Percentiles rank a stretch among this genome's conserved stretches.
These are phyloP conservation scores for Podospora appendiculata DNA, from an alignment of 495 filamentous ascomycete genomes.

Conservation along the genomic window DNA sequence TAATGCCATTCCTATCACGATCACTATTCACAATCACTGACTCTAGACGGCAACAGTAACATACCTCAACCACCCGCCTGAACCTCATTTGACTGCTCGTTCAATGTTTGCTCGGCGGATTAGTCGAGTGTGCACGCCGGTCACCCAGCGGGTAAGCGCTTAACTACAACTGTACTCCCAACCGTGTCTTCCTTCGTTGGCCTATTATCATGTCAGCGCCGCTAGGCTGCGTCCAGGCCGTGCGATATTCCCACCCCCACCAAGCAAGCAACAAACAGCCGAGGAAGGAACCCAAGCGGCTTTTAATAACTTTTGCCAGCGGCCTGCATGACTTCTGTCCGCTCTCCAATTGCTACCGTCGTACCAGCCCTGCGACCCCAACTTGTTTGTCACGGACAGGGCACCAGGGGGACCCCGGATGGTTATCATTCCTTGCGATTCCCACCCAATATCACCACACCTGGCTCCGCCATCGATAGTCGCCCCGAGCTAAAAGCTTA, in stretches of 20 bases:
- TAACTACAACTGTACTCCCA: neutral
- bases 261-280: no score
- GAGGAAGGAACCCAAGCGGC: neutral
- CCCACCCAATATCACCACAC: neutral
- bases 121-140: neutral
- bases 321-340: neutral
- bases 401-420: neutral
- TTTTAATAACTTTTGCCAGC: neutral
- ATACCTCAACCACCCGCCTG: neutral
- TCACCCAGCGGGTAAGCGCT: constrained; percentile 8
- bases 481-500: neutral
- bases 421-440: neutral
- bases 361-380: neutral
- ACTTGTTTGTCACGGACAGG: neutral
- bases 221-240: no score
- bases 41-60: no score
- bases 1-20: no score
- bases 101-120: neutral
- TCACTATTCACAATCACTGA: no score
- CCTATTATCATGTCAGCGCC: no score
- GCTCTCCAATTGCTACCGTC: neutral
- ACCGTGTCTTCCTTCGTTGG: no score
- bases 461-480: neutral
- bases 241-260: no score
- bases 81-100: neutral